These are phyloP conservation scores for Yarrowia galli DNA, from an alignment of 1,139 yeast species.

Conservation along the genomic window DNA sequence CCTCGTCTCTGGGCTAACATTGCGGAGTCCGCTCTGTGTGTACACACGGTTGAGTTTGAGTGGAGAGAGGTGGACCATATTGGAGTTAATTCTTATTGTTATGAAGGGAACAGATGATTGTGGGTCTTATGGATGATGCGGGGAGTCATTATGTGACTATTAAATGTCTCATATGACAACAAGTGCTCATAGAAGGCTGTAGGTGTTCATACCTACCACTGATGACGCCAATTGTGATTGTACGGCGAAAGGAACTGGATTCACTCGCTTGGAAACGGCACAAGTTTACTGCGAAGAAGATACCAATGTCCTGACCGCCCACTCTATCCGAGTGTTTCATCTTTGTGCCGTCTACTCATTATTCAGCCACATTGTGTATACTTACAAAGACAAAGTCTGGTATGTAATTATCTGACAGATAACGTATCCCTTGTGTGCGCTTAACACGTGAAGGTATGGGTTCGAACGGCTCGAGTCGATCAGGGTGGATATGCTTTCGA, in stretches of 20 bases:
- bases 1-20: neutral
- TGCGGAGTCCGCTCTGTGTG: neutral
- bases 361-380: neutral
- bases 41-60: neutral
- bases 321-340: neutral
- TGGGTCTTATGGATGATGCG: neutral
- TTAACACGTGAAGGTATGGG: neutral
- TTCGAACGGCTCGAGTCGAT: constrained; percentile 10
- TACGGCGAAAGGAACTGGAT: too few relatives aligned
- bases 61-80: neutral
- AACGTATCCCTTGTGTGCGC: neutral
- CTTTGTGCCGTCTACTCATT: neutral
- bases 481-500: constrained; percentile 10
- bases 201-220: neutral
- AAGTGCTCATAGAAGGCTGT: neutral
- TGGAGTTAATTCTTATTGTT: neutral
- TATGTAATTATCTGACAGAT: neutral
- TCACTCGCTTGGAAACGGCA: too few relatives aligned
- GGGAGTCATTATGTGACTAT: too few relatives aligned
- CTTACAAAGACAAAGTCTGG: too few relatives aligned
- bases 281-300: neutral
- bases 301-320: neutral
- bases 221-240: too few relatives aligned
- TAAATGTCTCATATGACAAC: too few relatives aligned
- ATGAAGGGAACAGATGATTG: neutral